These are phyloP conservation scores for Coemansia sp. DNA, from an alignment of 192 early-diverging fungal genomes.

Conservation along the genomic window DNA sequence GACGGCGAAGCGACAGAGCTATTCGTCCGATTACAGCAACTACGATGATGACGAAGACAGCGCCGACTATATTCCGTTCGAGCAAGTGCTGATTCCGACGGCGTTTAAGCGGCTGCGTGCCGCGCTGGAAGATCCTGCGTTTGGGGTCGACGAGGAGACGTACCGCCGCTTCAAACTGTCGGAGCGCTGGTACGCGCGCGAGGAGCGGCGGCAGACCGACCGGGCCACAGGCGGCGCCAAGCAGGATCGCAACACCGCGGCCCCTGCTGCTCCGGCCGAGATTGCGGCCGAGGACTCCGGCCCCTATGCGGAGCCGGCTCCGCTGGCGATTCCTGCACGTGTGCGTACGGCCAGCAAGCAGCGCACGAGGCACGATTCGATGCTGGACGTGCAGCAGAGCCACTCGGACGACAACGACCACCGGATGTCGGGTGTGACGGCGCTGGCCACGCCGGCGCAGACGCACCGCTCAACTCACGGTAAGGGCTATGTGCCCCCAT, in stretches of 20 bases:
- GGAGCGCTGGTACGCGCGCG: slow-evolving; percentile 50
- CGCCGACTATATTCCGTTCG: slow-evolving; percentile 42
- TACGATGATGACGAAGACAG: slow-evolving; percentile 12
- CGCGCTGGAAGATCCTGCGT: slow-evolving; percentile 29
- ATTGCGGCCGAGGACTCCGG: too few relatives aligned
- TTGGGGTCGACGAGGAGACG: slow-evolving; percentile 47
- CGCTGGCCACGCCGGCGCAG: background rate
- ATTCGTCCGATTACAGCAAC: slow-evolving; percentile 5
- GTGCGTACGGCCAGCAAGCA: slow-evolving; percentile 8
- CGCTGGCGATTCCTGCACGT: slow-evolving; percentile 5
- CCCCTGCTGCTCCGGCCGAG: too few relatives aligned
- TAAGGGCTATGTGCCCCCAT: slow-evolving; percentile 1
- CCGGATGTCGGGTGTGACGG: background rate
- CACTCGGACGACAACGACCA: background rate
- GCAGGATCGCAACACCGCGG: background rate
- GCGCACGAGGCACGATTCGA: slow-evolving; percentile 3
- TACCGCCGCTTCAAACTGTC: slow-evolving; percentile 47
- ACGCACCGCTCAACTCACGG: background rate
- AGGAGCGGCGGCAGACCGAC: slow-evolving; percentile 38
- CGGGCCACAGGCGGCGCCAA: slow-evolving; percentile 2
- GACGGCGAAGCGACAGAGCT: slow-evolving; percentile 4
- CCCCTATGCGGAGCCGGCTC: background rate
- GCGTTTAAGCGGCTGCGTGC: slow-evolving; percentile 46
- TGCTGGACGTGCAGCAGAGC: background rate
- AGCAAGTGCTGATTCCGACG: slow-evolving; percentile 50